Evolutionary conservation across 2,329 filamentous ascomycete species (phyloP), one percentile per base, ranked within the genome.

Genomic region (Fusarium domesticum): DNA sequence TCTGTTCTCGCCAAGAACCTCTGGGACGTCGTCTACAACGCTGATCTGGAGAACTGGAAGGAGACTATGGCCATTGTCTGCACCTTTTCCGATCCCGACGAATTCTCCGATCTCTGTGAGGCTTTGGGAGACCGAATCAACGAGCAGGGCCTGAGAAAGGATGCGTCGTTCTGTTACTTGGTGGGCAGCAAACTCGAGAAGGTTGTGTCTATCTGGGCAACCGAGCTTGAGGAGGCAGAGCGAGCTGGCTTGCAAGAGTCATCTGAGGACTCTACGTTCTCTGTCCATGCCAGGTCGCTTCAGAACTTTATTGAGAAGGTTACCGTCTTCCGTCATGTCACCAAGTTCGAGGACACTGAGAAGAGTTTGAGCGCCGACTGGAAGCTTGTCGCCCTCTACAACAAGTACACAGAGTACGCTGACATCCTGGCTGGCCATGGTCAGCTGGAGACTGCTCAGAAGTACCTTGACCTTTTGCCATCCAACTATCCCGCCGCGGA

Each of bases 241-340:
- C 81, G 85, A 58, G 81, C 83, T 35, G 83, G 82, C 11, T 73
- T 95, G 50, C 78, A 89, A 58, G 78, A 84, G 51, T 75, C 79
- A 16, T 77, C 77, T 18, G 81, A 81, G 25, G 88, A 90, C 59
- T 92, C 88, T 17, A 86, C 83, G 45, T 98, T 96, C 70, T 95
- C 92, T 0, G 83, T 97, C 38, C 93, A 97, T 60, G 90, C 92
- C 43, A 83, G 84, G 50, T 85, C 87, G 36, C 73, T 98, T 34
- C 93, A 97, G 67, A 85, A 87, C 54, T 92, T 98, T 63, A 95
- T 98, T 51, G 93, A 98, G 71, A 98, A 98, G 75, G 93, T 98
- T 36, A 95, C 91, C 0, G 81, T 98, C 42, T 98, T 98, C 83
- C 85, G 93, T 42, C 81, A 93, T 56, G 91, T 96, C 34, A 91